These are phyloP conservation scores for Pichia sp. DNA, from an alignment of 1,139 yeast species.

Conservation along the genomic window DNA sequence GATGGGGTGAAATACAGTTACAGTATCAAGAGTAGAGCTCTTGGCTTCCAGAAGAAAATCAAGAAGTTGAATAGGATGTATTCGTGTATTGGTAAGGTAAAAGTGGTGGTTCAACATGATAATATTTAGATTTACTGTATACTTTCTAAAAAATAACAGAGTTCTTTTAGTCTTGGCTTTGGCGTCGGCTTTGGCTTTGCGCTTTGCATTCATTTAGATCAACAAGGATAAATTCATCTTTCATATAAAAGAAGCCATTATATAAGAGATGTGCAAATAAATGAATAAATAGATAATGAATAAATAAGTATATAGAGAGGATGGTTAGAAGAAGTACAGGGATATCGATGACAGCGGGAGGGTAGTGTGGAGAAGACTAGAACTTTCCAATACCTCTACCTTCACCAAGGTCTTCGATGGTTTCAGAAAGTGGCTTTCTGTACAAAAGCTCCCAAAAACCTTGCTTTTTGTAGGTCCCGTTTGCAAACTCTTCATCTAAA, in stretches of 20 bases:
- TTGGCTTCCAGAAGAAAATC: constrained; percentile 48
- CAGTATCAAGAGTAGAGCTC: constrained; percentile 50
- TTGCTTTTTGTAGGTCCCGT: constrained; percentile 44
- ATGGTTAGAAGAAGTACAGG: constrained; percentile 3
- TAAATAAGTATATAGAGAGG: background rate
- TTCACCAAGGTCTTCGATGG: constrained; percentile 70
- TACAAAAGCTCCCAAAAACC: constrained; percentile 79
- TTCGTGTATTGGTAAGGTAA: constrained; percentile 36
- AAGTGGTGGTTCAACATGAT: constrained; percentile 35
- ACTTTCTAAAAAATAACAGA: too few species aligned
- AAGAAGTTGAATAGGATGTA: constrained; percentile 40
- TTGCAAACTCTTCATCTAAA: constrained; percentile 36
- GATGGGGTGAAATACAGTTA: constrained; percentile 53
- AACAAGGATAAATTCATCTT: background rate
- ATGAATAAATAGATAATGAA: constrained; percentile 8
- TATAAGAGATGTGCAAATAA: constrained; percentile 2
- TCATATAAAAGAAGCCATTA: background rate
- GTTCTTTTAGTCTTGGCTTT: too few species aligned
- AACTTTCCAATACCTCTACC: constrained; percentile 49
- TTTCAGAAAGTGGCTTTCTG: constrained; percentile 80
- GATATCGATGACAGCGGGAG: background rate
- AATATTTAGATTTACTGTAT: constrained; percentile 13
- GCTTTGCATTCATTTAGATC: background rate
- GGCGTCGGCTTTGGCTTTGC: too few species aligned
- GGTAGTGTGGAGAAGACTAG: constrained; percentile 15